Evolutionary conservation across 441 rosid species (phyloP).

Genomic region (Mallotus repandus): DNA sequence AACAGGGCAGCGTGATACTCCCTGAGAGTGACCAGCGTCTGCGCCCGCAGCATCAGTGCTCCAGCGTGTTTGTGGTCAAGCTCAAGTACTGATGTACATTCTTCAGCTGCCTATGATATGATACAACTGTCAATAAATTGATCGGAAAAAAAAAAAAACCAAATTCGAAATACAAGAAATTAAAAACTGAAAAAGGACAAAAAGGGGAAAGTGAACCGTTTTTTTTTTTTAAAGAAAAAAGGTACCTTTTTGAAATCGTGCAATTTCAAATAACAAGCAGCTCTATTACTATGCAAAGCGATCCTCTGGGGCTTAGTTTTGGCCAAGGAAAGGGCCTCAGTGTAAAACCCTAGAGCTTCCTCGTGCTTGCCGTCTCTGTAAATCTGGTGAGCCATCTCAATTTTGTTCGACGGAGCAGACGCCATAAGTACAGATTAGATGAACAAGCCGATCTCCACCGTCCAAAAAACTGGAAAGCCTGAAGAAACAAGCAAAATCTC

Average conservation of each 20-base stretch:
- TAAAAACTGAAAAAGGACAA: no score
- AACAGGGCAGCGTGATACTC: slow-evolving; percentile 81
- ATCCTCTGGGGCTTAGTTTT: slow-evolving; percentile 74
- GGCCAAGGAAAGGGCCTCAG: slow-evolving; percentile 73
- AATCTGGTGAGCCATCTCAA: slow-evolving; percentile 84
- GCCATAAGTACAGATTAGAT: slow-evolving; percentile 35
- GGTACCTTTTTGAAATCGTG: slow-evolving; percentile 76
- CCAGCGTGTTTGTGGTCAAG: slow-evolving; percentile 87
- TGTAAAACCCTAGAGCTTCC: slow-evolving; percentile 69
- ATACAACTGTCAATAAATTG: neutral
- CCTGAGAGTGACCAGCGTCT: slow-evolving; percentile 77
- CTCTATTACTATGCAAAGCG: slow-evolving; percentile 87
- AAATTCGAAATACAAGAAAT: no score
- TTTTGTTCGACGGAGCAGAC: slow-evolving; percentile 54
- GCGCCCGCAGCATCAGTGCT: slow-evolving; percentile 89
- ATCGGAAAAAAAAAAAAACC: neutral
- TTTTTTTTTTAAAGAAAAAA: neutral
- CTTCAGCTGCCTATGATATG: slow-evolving; percentile 78
- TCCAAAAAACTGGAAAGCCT: neutral
- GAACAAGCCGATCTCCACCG: slow-evolving; percentile 16
- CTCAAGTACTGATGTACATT: slow-evolving; percentile 89
- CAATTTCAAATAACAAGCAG: slow-evolving; percentile 83
- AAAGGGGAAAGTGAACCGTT: no score
- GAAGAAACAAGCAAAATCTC: neutral
- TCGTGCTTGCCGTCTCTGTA: slow-evolving; percentile 71